Evolutionary conservation across 805 yeast species (phyloP).

Genomic region (Pichia paraexigua): DNA sequence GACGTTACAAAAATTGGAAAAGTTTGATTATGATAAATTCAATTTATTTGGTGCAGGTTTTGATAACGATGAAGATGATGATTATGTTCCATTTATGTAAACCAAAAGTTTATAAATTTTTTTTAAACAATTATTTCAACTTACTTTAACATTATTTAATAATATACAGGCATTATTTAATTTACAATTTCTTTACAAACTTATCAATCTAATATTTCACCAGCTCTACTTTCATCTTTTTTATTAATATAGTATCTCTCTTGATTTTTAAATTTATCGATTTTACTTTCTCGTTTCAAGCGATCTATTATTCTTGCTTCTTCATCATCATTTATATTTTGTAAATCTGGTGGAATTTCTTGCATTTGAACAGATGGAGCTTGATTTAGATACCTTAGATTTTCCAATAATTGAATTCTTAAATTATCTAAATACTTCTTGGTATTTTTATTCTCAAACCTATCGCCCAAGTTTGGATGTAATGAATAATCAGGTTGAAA

Average conservation of each 20-base stretch:
- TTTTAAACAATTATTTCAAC: not conserved
- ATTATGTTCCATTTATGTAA: constrained; percentile 29
- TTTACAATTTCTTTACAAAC: not conserved
- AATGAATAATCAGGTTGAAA: constrained; percentile 88
- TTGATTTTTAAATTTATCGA: constrained; percentile 27
- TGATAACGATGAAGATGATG: constrained; percentile 23
- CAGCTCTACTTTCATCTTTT: constrained; percentile 32
- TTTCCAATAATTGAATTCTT: constrained; percentile 68
- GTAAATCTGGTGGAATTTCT: constrained; percentile 69
- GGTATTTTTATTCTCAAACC: constrained; percentile 79
- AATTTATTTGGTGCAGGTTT: constrained; percentile 16
- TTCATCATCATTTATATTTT: constrained; percentile 36
- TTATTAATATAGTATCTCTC: constrained; percentile 32
- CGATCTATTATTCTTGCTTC: constrained; percentile 32
- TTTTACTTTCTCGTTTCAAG: constrained; percentile 29
- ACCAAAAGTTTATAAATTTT: too few relatives aligned
- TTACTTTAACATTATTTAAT: not conserved
- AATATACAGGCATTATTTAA: not conserved
- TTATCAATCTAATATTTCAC: constrained; percentile 24
- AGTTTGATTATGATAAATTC: constrained; percentile 19
- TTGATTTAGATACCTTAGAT: constrained; percentile 69
- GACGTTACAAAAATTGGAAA: constrained; percentile 22
- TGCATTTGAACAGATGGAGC: constrained; percentile 95
- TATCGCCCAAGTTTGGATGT: constrained; percentile 75
- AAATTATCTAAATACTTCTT: constrained; percentile 78